These are phyloP conservation scores for Opeltia flavorubescens DNA, from an alignment of 495 filamentous ascomycete species.

Conservation along the genomic window DNA sequence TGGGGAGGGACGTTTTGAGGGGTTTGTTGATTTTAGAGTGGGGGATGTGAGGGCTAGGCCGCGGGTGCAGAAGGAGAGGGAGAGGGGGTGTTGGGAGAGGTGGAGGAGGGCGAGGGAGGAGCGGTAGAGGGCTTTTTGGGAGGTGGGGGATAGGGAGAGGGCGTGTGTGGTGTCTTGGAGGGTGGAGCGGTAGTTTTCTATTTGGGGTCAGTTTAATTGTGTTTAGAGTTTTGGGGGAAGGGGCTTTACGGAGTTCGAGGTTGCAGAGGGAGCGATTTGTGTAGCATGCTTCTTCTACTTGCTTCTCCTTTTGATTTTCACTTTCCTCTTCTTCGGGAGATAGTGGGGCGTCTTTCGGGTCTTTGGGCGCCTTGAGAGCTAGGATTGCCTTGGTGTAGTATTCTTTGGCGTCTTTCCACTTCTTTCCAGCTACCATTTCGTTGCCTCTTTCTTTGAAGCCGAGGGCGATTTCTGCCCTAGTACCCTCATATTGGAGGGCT, in stretches of 20 bases:
- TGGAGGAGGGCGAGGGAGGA: conserved; percentile 60
- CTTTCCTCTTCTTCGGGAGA: conserved; percentile 19
- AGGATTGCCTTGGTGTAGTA: conserved; percentile 77
- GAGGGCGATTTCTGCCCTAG: conserved; percentile 59
- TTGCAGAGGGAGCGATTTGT: conserved; percentile 82
- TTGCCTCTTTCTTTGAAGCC: conserved; percentile 85
- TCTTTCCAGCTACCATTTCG: conserved; percentile 59
- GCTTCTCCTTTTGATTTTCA: conserved; percentile 42
- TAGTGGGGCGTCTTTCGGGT: conserved; percentile 4
- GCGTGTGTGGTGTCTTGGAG: conserved; percentile 71
- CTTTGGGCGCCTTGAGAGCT: conserved; percentile 39
- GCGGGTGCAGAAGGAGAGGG: conserved; percentile 55
- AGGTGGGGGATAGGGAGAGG: conserved; percentile 58
- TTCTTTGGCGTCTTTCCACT: conserved; percentile 74
- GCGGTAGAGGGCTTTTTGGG: conserved; percentile 83
- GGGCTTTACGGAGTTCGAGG: conserved; percentile 48
- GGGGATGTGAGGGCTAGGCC: conserved; percentile 54
- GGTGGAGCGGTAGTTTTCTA: conserved; percentile 72
- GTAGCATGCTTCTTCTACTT: conserved; percentile 59
- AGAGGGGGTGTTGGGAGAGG: conserved; percentile 57
- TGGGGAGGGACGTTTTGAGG: neutral
- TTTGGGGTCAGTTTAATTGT: neutral
- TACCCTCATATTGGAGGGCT: conserved; percentile 86
- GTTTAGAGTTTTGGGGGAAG: neutral
- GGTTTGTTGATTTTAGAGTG: conserved; percentile 20